Conservation (phyloP, 257 asterid genomes). For the Capsicum pubescens region DNA sequence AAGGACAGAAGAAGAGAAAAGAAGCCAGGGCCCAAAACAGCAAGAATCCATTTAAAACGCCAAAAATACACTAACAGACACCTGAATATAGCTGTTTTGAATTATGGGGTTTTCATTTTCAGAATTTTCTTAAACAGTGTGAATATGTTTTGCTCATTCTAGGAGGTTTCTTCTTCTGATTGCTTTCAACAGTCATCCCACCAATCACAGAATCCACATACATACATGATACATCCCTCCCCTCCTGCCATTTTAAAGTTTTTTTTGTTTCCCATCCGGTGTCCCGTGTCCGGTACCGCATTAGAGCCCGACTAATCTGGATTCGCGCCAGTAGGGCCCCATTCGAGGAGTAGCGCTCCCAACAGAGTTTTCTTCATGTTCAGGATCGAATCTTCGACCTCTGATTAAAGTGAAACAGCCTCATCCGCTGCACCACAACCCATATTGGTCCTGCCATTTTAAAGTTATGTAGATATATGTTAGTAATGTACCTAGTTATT, state of each 20-base stretch:
- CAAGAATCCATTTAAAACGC: slow-evolving; percentile 40
- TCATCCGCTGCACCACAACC: no score
- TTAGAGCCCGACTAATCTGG: no score
- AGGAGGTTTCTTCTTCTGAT: slow-evolving; percentile 37
- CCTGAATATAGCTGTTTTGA: slow-evolving; percentile 41
- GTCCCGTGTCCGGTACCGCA: no score
- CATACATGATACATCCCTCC: background rate
- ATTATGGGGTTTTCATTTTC: slow-evolving; percentile 33
- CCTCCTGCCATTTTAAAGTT: background rate
- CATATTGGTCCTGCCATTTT: no score
- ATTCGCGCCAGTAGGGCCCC: no score
- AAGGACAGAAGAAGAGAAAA: background rate
- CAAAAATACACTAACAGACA: slow-evolving; percentile 35
- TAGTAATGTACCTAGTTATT: background rate
- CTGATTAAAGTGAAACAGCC: no score
- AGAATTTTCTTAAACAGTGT: slow-evolving; percentile 21
- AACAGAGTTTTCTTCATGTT: no score
- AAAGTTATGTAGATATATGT: no score
- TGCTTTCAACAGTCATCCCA: slow-evolving; percentile 29
- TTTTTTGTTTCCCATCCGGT: no score
- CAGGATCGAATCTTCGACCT: no score
- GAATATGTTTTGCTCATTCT: slow-evolving; percentile 28
- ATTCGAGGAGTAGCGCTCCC: no score
- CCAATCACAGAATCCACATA: background rate
- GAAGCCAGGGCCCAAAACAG: slow-evolving; percentile 41